Evolutionary conservation across 2,329 filamentous ascomycete genomes (phyloP).

Genomic region (Talaromyces albobiverticillius): DNA sequence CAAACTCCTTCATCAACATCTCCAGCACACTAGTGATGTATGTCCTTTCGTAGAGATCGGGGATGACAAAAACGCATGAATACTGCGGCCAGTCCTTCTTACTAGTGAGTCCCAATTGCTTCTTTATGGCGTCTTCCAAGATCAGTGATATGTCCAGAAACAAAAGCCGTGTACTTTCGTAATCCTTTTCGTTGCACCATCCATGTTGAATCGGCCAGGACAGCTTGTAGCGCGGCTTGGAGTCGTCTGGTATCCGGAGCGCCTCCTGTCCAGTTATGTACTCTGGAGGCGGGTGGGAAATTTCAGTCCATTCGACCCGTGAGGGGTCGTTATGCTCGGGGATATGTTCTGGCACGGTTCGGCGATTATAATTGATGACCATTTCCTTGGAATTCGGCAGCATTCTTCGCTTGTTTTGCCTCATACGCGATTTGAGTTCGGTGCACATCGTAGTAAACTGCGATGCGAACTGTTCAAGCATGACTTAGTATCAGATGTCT

Average conservation of each 20-base stretch:
- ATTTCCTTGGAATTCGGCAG: slow-evolving; percentile 96
- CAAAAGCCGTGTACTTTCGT: slow-evolving; percentile 72
- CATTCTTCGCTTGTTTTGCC: slow-evolving; percentile 89
- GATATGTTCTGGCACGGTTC: slow-evolving; percentile 79
- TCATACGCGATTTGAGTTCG: slow-evolving; percentile 87
- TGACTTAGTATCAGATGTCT: background rate
- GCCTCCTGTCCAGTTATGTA: slow-evolving; percentile 82
- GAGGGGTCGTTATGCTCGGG: slow-evolving; percentile 92
- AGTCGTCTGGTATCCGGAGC: slow-evolving; percentile 82
- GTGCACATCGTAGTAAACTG: slow-evolving; percentile 77
- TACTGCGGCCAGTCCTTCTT: slow-evolving; percentile 85
- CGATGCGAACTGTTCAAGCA: slow-evolving; percentile 52
- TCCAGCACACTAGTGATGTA: slow-evolving; percentile 84
- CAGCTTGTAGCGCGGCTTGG: slow-evolving; percentile 82
- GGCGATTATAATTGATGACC: slow-evolving; percentile 89
- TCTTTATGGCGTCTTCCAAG: slow-evolving; percentile 78
- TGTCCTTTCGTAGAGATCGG: slow-evolving; percentile 91
- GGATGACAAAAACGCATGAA: slow-evolving; percentile 94
- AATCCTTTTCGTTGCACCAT: slow-evolving; percentile 87
- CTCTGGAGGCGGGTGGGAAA: slow-evolving; percentile 64
- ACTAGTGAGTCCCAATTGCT: slow-evolving; percentile 74
- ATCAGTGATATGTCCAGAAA: slow-evolving; percentile 85
- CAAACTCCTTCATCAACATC: slow-evolving; percentile 83
- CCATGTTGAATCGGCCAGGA: slow-evolving; percentile 89
- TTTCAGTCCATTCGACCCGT: slow-evolving; percentile 92